Conservation (phyloP, 495 filamentous ascomycete species). For the Cercophora samala region DNA sequence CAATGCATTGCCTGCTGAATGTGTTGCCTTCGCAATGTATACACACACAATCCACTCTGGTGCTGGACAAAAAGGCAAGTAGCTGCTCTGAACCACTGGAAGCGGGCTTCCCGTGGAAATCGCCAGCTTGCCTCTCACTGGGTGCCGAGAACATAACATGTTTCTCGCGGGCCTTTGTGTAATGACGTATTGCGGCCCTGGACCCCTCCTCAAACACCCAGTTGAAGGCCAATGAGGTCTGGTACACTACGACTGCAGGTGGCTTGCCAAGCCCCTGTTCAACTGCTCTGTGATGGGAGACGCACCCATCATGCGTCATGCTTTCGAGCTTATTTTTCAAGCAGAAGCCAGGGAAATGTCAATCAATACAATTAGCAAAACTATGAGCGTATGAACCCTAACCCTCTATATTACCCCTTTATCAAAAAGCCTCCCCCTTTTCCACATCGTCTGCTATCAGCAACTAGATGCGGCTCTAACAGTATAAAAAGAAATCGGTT, state of each 20-base stretch:
- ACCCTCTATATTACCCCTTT: neutral
- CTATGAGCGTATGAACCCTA: neutral
- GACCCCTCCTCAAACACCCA: neutral
- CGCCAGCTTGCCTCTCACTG: neutral
- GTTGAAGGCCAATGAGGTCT: neutral
- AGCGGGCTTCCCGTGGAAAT: neutral
- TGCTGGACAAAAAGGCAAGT: too few species aligned
- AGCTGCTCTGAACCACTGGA: too few species aligned
- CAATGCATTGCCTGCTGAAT: too few species aligned
- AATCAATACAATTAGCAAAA: too few species aligned
- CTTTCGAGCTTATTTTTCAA: neutral
- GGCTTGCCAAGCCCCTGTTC: neutral
- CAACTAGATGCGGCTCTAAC: neutral
- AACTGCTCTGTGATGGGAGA: neutral
- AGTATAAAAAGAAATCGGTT: neutral
- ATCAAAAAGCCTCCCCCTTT: neutral
- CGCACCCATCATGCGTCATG: neutral
- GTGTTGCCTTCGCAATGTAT: too few species aligned
- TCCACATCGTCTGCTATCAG: neutral
- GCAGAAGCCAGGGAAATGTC: neutral
- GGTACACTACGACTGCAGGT: neutral
- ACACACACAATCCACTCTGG: too few species aligned
- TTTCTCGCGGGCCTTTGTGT: neutral
- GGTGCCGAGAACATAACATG: too few species aligned
- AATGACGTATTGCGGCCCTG: conserved; percentile 5